A percentile compares a stretch with the other conserved stretches of the same genome.
Conservation (phyloP, 768 basidiomycete genomes). For the Mycena belliarum region DNA sequence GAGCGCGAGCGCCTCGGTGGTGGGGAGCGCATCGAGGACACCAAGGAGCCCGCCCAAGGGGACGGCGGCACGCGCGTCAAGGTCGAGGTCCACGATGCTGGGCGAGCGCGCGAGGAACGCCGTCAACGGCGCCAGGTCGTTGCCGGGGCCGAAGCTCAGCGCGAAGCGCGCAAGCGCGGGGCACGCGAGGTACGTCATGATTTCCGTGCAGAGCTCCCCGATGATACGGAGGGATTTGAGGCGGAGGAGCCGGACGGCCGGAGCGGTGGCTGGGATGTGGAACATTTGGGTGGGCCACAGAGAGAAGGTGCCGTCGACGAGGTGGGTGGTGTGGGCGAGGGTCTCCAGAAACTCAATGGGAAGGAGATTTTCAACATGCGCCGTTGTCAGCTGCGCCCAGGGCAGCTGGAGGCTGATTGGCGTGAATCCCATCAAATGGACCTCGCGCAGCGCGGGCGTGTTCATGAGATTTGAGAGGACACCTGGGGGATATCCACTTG, state of each 20-base stretch:
- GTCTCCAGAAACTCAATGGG: constrained; percentile 13
- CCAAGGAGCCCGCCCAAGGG: not conserved
- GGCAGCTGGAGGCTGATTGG: constrained; percentile 8
- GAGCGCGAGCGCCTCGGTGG: not conserved
- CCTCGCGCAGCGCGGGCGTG: constrained; percentile 11
- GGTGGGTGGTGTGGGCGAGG: not conserved
- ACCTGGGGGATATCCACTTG: not conserved
- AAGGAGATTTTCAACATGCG: constrained; percentile 7
- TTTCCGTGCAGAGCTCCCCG: constrained; percentile 4
- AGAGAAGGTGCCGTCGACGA: constrained; percentile 5
- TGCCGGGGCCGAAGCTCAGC: not conserved
- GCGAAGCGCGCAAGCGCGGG: constrained; percentile 2
- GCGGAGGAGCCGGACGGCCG: not conserved
- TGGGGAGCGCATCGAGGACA: not conserved
- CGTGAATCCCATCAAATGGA: constrained; percentile 18
- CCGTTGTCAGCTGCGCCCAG: constrained; percentile 16
- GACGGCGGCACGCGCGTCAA: constrained; percentile 5
- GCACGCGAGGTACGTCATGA: constrained; percentile 8
- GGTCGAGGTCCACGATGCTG: not conserved
- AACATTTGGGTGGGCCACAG: constrained; percentile 3
- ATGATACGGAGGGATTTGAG: constrained; percentile 7
- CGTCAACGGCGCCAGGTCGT: constrained; percentile 6
- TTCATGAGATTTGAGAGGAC: constrained; percentile 4
- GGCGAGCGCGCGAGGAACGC: constrained; percentile 2
- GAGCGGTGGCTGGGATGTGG: not conserved